Percentiles rank a stretch among this genome's conserved stretches.
Evolutionary conservation across 768 basidiomycete species (phyloP).

Genomic region (Suillus paluster): DNA sequence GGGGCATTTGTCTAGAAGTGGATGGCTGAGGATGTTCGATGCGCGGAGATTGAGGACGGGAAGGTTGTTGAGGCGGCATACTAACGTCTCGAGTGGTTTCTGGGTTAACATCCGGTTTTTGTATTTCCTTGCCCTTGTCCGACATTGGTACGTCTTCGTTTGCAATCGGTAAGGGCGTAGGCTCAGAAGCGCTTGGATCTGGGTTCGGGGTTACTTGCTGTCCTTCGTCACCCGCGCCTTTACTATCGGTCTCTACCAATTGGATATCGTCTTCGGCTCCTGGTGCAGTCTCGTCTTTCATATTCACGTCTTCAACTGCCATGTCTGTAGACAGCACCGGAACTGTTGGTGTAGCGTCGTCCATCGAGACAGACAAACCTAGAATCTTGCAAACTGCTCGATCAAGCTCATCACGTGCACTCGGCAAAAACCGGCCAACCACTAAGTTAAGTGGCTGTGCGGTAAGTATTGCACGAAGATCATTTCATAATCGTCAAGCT

Average conservation of each 20-base stretch:
- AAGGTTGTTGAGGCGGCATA: slow-evolving; percentile 19
- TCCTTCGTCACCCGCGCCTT: neutral
- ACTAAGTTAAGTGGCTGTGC: no score
- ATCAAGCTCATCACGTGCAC: no score
- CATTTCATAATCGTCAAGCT: no score
- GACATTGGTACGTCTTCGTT: slow-evolving; percentile 6
- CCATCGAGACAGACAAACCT: neutral
- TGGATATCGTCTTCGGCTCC: neutral
- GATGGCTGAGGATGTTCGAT: slow-evolving; percentile 17
- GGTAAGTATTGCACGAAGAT: no score
- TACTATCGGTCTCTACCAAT: neutral
- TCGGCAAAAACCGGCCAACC: no score
- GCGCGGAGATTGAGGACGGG: slow-evolving; percentile 1
- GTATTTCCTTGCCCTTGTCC: slow-evolving; percentile 5
- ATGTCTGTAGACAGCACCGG: neutral
- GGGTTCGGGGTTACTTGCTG: slow-evolving; percentile 4
- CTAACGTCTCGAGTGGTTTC: slow-evolving; percentile 28
- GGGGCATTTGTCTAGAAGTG: slow-evolving; percentile 16
- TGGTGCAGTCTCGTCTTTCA: neutral
- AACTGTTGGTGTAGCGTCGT: neutral
- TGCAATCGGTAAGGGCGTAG: neutral
- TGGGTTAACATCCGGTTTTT: slow-evolving; percentile 7
- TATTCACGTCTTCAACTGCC: slow-evolving; percentile 1
- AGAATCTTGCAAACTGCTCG: neutral
- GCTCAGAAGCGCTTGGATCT: neutral